Evolutionary conservation across 768 basidiomycete species (phyloP), one percentile per base, ranked within the genome.

Genomic region (Boletus pseudo-olivaceus): DNA sequence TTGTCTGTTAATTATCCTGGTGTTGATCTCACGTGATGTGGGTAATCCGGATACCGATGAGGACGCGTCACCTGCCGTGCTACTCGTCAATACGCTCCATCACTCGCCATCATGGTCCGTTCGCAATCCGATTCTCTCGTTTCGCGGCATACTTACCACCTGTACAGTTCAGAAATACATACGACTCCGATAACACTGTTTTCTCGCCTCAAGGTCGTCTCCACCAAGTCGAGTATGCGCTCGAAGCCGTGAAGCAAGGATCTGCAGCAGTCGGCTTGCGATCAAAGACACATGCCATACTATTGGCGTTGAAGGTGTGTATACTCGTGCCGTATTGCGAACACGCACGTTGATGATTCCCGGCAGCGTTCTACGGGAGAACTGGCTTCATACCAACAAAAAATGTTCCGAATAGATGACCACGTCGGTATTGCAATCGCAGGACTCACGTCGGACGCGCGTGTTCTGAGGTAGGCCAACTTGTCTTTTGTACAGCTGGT

Each of bases 361-460:
- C 15, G 41, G n/a, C 47, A 99, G 97, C 84, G 96, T 72, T 98
- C 97, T 29, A 95, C 93, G 14, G 97, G 97, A 56, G 96, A 98
- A 72, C 82, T 99, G 49, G 95, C 97, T 15, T 93, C 92, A n/a
- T 98, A 98, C 79, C 97, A 99, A 70, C 95, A 98, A 77, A 98
- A 99, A 82, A 90, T 98, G 88, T 97, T 96, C 73, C 82, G 94
- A 67, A 96, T 99, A 85, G 97, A 99, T 68, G 94, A 98, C 72
- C 97, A 99, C 75, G 87, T 97, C 62, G 97, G 97, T n/a, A 93
- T 99, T 66, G 96, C 95, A 46, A 98, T 99, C 69, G 97, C 97
- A 47, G 97, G 97, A n/a, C 76, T 99, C 58, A 99, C 97, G 9
- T 94, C 91, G 43, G 97, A 99, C 77, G 97, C 97, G 41, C 89